Base-by-base conservation (phyloP, 805 yeast genomes). In the Monosporozyma aquatica region DNA sequence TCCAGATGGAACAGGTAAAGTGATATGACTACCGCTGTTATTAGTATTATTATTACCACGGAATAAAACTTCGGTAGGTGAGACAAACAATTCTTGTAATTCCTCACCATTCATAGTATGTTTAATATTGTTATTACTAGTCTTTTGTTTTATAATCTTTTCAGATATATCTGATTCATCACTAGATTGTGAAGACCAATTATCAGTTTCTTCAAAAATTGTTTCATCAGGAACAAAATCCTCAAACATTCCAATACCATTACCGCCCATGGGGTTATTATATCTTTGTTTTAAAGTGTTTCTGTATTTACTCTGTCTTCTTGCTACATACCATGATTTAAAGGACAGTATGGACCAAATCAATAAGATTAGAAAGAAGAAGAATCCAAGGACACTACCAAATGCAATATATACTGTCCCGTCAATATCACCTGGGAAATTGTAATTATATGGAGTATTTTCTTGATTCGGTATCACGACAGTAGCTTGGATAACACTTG, bases 341-440 rank as follows among this genome's bases (percentile, higher is more conserved):
- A 54, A 24, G 6, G 55, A 43, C 4, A 56, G 24, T 6, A 58
- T 38, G 5, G 53, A 37, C 47, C 68, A 47, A 3, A 59, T 40
- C 4, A 57, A 18, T 2, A 48, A 34, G 4, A 59, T 28, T 3
- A 58, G 39, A 2, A 61, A 18, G 14, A 75, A 56, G 2, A 80
- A 59, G 25, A 76, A 74, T 0, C 80, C 85, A 13, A 84, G 68
- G 28, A 78, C 71, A 21, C 78, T 69, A 2, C 92, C 95, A 45
- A 83, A 78, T 0, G 82, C 82, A 36, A 85, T 82, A 62, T 83
- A 85, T 3, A 83, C 85, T 1, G 90, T 79, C 3, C 92, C 94
- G 38, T 72, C 70, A 1, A 82, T 80, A 18, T 34, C 30, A 27
- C 18, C 13, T 34, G 72, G 67, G 6, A 54, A 57, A 13, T 74